Conservation (phyloP, 768 basidiomycete genomes). For the Serendipita sp. region DNA sequence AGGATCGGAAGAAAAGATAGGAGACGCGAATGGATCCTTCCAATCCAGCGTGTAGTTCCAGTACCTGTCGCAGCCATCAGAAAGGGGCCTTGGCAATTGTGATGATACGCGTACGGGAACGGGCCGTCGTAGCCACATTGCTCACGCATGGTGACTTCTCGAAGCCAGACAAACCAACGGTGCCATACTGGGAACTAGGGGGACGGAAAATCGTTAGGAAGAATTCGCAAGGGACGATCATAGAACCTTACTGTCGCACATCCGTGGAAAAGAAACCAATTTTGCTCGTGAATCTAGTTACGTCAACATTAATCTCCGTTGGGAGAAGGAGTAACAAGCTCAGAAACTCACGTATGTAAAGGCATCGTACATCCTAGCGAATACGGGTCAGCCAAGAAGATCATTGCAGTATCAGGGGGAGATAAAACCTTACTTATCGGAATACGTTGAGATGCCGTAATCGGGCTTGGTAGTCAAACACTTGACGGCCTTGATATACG, state of each 20-base stretch:
- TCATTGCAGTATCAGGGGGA: background rate
- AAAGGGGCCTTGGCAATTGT: background rate
- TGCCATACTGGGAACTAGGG: slow-evolving; percentile 2
- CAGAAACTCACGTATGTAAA: background rate
- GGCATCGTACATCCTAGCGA: background rate
- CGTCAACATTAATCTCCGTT: background rate
- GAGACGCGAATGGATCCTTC: background rate
- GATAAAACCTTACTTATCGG: background rate
- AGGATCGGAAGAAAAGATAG: background rate
- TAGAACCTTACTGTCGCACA: background rate
- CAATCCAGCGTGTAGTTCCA: slow-evolving; percentile 5
- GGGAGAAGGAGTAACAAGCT: background rate
- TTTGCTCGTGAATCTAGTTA: slow-evolving; percentile 1
- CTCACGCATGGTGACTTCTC: slow-evolving; percentile 1
- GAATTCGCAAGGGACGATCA: background rate
- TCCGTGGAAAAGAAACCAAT: slow-evolving; percentile 1
- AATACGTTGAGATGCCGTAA: background rate
- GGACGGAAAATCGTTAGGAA: background rate
- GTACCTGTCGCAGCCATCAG: background rate
- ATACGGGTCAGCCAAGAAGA: background rate
- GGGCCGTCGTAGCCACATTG: background rate
- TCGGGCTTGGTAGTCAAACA: background rate
- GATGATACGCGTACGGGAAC: background rate
- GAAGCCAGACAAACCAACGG: slow-evolving; percentile 6
- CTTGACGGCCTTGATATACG: background rate